These are phyloP conservation scores for Metschnikowia kofuensis DNA, from an alignment of 805 yeast genomes.

Conservation along the genomic window DNA sequence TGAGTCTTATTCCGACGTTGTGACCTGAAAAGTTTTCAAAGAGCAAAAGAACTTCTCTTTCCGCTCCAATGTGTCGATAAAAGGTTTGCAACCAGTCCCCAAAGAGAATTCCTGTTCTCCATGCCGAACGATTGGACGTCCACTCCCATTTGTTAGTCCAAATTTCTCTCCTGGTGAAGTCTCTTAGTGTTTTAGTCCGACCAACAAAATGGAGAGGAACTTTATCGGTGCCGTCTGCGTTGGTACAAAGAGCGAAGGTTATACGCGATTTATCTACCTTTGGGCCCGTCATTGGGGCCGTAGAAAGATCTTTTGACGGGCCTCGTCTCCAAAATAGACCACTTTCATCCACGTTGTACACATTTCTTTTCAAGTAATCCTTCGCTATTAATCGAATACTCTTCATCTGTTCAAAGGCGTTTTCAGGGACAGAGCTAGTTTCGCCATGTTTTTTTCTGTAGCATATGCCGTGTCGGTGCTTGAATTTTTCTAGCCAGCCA, in stretches of 20 bases:
- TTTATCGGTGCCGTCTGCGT: conserved; percentile 1
- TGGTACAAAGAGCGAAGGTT: not conserved
- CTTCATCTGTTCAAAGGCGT: not conserved
- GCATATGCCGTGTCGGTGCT: not conserved
- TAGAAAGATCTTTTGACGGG: not conserved
- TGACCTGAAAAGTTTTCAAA: not conserved
- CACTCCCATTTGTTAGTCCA: not conserved
- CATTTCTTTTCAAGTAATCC: not conserved
- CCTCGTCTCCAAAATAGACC: not conserved
- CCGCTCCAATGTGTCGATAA: not conserved
- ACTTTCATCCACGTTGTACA: conserved; percentile 1
- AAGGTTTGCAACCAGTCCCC: not conserved
- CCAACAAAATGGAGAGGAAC: not conserved
- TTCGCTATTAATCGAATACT: not conserved
- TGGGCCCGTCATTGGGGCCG: not conserved
- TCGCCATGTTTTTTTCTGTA: not conserved
- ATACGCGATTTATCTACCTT: not conserved
- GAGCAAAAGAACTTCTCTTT: not conserved
- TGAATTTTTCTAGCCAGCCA: not conserved
- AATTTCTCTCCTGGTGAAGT: not conserved
- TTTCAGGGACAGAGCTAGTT: not conserved
- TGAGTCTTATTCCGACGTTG: not conserved
- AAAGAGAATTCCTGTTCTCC: not conserved
- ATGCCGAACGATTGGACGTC: not conserved
- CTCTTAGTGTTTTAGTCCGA: not conserved